Percentiles rank a stretch among this genome's conserved stretches.
These are phyloP conservation scores for Exophiala bonariae DNA, from an alignment of 2,329 filamentous ascomycete genomes.

Conservation along the genomic window DNA sequence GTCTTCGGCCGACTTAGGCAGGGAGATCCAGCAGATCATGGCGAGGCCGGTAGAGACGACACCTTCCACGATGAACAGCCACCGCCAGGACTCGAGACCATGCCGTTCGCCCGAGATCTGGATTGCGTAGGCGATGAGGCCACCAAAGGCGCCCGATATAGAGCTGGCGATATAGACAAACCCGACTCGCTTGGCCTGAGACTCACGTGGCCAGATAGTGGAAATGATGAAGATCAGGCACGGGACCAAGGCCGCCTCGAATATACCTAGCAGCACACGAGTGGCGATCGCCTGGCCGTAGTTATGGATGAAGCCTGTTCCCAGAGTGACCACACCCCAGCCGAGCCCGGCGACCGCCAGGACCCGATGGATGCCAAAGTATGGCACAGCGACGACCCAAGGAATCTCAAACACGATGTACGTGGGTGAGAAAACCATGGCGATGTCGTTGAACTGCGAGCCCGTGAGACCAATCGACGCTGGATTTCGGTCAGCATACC, in stretches of 20 bases:
- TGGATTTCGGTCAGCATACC: not conserved
- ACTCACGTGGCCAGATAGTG: not conserved
- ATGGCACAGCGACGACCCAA: not conserved
- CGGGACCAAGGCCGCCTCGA: not conserved
- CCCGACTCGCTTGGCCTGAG: not conserved
- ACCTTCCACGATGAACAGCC: slow-evolving; percentile 23
- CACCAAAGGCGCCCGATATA: slow-evolving; percentile 59
- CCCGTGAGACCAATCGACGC: slow-evolving; percentile 46
- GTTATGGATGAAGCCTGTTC: slow-evolving; percentile 26
- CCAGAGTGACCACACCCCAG: not conserved
- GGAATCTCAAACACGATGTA: not conserved
- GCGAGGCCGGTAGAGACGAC: slow-evolving; percentile 35
- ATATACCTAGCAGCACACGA: slow-evolving; percentile 31
- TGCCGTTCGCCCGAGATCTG: slow-evolving; percentile 25
- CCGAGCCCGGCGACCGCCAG: not conserved
- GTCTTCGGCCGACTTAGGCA: not conserved
- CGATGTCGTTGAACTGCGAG: slow-evolving; percentile 60
- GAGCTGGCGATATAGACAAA: not conserved
- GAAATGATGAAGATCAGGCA: not conserved
- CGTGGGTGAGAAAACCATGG: not conserved
- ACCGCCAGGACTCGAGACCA: slow-evolving; percentile 31
- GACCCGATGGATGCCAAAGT: not conserved
- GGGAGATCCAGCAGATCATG: not conserved
- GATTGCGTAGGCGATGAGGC: slow-evolving; percentile 57
- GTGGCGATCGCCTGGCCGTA: slow-evolving; percentile 30